Evolutionary conservation across 2,329 filamentous ascomycete species (phyloP), one percentile per base, ranked within the genome.

Genomic region (Cladosporium colombiae): DNA sequence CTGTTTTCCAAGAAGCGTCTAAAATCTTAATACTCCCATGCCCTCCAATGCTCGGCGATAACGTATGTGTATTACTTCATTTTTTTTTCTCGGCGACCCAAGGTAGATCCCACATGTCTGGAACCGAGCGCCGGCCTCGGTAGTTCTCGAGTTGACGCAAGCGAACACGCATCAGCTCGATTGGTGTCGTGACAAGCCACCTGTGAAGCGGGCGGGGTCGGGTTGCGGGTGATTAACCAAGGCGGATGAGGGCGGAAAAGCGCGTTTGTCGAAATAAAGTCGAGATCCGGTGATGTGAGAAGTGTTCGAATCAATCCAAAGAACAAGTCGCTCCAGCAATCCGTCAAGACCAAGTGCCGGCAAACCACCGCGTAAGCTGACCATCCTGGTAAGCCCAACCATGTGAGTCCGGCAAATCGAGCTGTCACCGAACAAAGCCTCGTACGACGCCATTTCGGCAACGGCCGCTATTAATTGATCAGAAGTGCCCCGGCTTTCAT

Each of bases 401-500:
- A 85, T 84, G 74, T 85, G 83, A 3, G 79, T 78, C 60, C 77
- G 73, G 66, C 81, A 84, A 16, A 77, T 76, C 3, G 75, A 71
- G 23, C 76, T 69, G 23, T 78, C 76, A 25, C 82, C 82, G 68
- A 80, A 83, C 67, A 84, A 80, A n/a, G 82, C 81, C 69, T 85
- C 83, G 70, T 82, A 85, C 67, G 79, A 81, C 11, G 82, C 83
- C 81, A 85, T 82, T 68, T 83, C 82, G 37, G 81, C 81, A 4
- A 83, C 81, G 2, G 83, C 82, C 10, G 79, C 80, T 60, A 84
- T 78, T 35, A 83, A 67, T 16, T 78, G 78, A 68, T 84, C 81
- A 66, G 73, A 79, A 7, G 78, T 71, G 5, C 70, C 68, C 31
- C 73, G 68, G 2, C 68, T 67, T 29, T 74, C 70, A 49, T 75